Evolutionary conservation across 768 basidiomycete genomes (phyloP).

Genomic region (Crucibulum laeve): DNA sequence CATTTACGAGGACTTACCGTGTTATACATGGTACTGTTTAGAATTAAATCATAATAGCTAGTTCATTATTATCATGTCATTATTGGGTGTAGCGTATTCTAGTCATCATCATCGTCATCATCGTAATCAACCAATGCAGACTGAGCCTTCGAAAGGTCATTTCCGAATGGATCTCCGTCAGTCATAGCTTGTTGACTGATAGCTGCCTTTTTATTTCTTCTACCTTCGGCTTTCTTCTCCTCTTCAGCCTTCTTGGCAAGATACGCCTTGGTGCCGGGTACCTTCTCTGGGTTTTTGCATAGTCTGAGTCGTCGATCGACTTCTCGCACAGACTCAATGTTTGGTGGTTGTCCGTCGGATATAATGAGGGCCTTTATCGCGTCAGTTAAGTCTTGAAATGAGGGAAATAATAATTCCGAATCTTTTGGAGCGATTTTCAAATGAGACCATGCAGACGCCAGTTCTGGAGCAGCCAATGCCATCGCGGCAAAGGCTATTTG

Average conservation of each 20-base stretch:
- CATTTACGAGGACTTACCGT: too few species aligned
- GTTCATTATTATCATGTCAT: too few species aligned
- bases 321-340: conserved; percentile 80
- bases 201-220: conserved; percentile 58
- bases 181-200: conserved; percentile 40
- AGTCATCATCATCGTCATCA: conserved; percentile 49
- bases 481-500: conserved; percentile 88
- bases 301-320: conserved; percentile 82
- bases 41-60: too few species aligned
- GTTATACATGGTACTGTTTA: too few species aligned
- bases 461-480: conserved; percentile 54
- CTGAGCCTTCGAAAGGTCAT: conserved; percentile 34
- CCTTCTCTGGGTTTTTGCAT: conserved; percentile 96
- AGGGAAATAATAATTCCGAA: conserved; percentile 16
- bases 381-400: conserved; percentile 36
- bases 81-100: too few species aligned
- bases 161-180: conserved; percentile 70
- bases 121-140: conserved; percentile 49
- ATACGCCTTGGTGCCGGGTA: conserved; percentile 84
- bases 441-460: conserved; percentile 59
- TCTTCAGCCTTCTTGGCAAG: conserved; percentile 66
- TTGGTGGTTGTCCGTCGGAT: conserved; percentile 54
- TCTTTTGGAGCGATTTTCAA: conserved; percentile 25
- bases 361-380: conserved; percentile 55
- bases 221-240: conserved; percentile 65